Conservation (phyloP, 2,329 filamentous ascomycete genomes). For the Lojkania enalia region DNA sequence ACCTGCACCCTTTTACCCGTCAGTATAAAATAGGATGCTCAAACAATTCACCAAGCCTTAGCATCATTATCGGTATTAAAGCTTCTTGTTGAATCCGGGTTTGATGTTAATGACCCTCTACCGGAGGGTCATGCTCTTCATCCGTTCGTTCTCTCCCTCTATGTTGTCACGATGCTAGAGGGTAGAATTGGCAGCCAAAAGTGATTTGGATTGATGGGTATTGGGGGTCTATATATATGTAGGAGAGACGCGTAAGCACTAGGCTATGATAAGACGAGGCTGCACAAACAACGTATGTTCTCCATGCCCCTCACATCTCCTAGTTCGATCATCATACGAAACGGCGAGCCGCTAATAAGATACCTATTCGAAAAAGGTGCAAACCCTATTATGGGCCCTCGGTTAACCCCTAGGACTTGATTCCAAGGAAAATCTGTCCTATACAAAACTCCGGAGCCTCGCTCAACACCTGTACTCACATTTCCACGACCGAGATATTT, state of each 20-base stretch:
- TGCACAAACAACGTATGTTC: too few species aligned
- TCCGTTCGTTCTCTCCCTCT: slow-evolving; percentile 5
- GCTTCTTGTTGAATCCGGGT: slow-evolving; percentile 9
- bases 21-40: slow-evolving; percentile 6
- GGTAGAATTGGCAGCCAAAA: too few species aligned
- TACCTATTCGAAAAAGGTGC: slow-evolving; percentile 3
- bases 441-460: slow-evolving; percentile 5
- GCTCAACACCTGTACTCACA: slow-evolving; percentile 6
- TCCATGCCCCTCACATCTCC: background rate
- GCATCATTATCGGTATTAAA: slow-evolving; percentile 6
- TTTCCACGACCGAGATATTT: slow-evolving; percentile 11
- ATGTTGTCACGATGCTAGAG: too few species aligned
- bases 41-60: background rate
- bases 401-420: background rate
- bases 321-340: slow-evolving; percentile 3
- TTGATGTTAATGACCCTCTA: slow-evolving; percentile 7
- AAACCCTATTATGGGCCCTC: slow-evolving; percentile 5
- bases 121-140: slow-evolving; percentile 1
- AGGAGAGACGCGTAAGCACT: too few species aligned
- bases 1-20: background rate
- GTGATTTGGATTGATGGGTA: too few species aligned
- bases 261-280: too few species aligned
- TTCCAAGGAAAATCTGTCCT: background rate
- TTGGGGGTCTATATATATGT: too few species aligned
- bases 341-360: slow-evolving; percentile 1